Evolutionary conservation across 23 red algal species (phyloP).

Genomic region (Gracilaria gracilis): DNA sequence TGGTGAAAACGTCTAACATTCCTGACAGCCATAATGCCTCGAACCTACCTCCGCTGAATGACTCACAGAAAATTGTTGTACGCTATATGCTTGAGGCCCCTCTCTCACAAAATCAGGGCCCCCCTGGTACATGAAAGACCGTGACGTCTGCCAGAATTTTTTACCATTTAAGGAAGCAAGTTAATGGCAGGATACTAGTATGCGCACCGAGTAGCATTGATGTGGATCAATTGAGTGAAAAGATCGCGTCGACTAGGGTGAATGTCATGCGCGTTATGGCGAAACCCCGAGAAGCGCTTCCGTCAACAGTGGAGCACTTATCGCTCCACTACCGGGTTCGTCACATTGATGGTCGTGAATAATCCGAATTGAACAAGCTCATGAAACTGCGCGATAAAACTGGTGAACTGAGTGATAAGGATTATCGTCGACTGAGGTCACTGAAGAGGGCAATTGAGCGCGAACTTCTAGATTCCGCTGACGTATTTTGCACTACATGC

Average conservation of each 20-base stretch:
- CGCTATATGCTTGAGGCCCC: constrained; percentile 84
- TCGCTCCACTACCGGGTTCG: constrained; percentile 83
- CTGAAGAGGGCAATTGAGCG: constrained; percentile 77
- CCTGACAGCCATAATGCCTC: constrained; percentile 76
- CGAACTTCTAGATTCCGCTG: constrained; percentile 83
- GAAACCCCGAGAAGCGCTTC: constrained; percentile 74
- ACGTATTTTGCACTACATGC: constrained; percentile 88
- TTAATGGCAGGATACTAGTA: constrained; percentile 88
- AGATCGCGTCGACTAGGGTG: constrained; percentile 78
- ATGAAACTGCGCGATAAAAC: constrained; percentile 86
- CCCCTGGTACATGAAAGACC: constrained; percentile 93
- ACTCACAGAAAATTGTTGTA: constrained; percentile 85
- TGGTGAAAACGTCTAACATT: constrained; percentile 61
- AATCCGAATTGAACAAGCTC: constrained; percentile 89
- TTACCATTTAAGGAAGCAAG: constrained; percentile 72
- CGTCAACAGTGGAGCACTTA: constrained; percentile 75
- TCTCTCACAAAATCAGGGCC: constrained; percentile 89
- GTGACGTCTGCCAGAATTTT: constrained; percentile 86
- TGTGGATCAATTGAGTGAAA: constrained; percentile 82
- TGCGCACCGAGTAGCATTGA: constrained; percentile 95
- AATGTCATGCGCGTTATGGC: constrained; percentile 91
- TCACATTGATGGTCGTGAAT: constrained; percentile 71
- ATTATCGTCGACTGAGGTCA: constrained; percentile 82
- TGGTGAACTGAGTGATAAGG: constrained; percentile 88
- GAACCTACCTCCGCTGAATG: constrained; percentile 83